These are phyloP conservation scores for Aspergillus chevalieri DNA, from an alignment of 2,329 filamentous ascomycete species.

Conservation along the genomic window DNA sequence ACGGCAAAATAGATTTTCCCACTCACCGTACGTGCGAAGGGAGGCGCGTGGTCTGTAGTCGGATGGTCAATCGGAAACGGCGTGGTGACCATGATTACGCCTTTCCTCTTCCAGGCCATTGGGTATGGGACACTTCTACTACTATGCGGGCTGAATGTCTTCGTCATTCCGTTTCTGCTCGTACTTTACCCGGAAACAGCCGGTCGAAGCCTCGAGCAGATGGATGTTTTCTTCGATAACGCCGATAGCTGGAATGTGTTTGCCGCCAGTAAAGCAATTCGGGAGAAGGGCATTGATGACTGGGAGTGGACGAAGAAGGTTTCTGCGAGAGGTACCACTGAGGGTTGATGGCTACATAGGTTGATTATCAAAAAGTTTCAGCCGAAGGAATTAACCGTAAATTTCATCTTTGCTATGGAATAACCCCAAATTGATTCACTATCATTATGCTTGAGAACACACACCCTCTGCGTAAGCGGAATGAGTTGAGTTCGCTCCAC, in stretches of 20 bases:
- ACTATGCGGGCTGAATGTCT: conserved; percentile 58
- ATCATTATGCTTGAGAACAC: no score
- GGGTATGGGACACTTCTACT: conserved; percentile 65
- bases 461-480: no score
- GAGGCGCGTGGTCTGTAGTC: conserved; percentile 65
- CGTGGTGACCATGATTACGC: conserved; percentile 39
- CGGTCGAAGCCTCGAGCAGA: conserved; percentile 16
- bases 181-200: conserved; percentile 13
- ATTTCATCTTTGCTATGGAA: background rate
- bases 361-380: background rate
- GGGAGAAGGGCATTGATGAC: background rate
- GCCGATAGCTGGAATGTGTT: background rate
- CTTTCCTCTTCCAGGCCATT: conserved; percentile 53
- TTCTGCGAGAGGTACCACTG: background rate
- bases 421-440: no score
- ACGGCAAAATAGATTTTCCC: conserved; percentile 51
- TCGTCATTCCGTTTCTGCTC: conserved; percentile 59
- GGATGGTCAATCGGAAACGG: conserved; percentile 68
- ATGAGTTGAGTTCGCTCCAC: no score
- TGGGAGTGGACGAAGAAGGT: background rate
- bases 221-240: conserved; percentile 15
- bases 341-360: background rate
- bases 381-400: background rate
- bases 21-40: conserved; percentile 60
- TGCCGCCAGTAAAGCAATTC: background rate